These are phyloP conservation scores for Wallemia ichthyophaga DNA, from an alignment of 1,284 basidiomycete genomes.

Conservation along the genomic window DNA sequence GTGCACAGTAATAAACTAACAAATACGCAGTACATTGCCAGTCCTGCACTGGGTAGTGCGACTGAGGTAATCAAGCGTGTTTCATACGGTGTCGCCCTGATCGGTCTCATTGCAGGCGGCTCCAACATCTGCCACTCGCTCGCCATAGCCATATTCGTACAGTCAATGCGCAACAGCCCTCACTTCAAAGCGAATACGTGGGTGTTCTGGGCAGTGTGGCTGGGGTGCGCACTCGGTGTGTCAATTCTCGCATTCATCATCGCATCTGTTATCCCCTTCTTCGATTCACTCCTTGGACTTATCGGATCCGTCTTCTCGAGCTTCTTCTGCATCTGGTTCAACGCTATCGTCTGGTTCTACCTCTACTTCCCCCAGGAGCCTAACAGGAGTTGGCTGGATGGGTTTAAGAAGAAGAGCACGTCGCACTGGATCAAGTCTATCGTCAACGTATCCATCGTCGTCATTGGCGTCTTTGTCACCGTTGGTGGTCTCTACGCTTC, in stretches of 20 bases:
- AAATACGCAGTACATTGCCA: constrained; percentile 9
- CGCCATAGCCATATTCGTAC: constrained; percentile 10
- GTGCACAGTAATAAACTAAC: not conserved
- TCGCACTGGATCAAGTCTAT: not conserved
- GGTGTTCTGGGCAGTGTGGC: constrained; percentile 13
- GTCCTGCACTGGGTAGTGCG: constrained; percentile 11
- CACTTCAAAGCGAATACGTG: constrained; percentile 11
- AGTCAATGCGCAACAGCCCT: constrained; percentile 10
- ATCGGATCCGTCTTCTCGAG: constrained; percentile 12
- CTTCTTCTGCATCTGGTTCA: constrained; percentile 9
- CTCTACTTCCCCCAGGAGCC: not conserved
- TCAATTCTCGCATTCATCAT: constrained; percentile 10
- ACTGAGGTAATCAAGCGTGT: constrained; percentile 7
- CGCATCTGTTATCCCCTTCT: constrained; percentile 7
- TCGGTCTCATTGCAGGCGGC: constrained; percentile 8
- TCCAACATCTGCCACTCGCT: constrained; percentile 3
- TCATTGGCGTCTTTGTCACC: not conserved
- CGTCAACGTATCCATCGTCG: not conserved
- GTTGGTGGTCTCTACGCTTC: not conserved
- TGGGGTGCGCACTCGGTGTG: constrained; percentile 7
- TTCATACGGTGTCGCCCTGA: constrained; percentile 6
- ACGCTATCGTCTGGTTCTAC: constrained; percentile 2
- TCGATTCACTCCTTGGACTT: constrained; percentile 5
- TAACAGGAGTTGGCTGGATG: not conserved
- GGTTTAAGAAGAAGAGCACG: not conserved